Base-by-base conservation (phyloP, 805 yeast species). In the Wickerhamiella azyma region DNA sequence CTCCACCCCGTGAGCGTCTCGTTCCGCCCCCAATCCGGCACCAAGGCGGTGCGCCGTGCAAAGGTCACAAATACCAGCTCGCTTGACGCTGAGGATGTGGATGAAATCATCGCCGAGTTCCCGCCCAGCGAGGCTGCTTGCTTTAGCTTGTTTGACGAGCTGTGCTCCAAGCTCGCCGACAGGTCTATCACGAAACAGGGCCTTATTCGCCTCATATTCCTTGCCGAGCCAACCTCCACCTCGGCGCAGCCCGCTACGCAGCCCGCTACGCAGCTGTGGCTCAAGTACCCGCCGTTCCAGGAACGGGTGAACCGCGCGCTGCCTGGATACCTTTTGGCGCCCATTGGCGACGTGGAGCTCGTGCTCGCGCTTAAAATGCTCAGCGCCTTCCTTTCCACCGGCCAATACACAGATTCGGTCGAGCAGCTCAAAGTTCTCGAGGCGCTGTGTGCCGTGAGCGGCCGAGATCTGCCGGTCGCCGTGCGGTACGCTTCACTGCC, bases 151-250 rank as follows among this genome's bases (percentile, higher is more conserved):
- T 52, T 53, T 29, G 52, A 49, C 17, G 24, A 45, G 6, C 52
- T 56, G 2, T 41, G 53, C 3, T 14, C 43, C 10, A 48, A 46
- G 35, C 47, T 58, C 16, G 50, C 53, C 18, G 36, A 43, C 1
- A 24, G 42, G 21, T 43, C 52, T 5, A 52, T 56, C 26, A 52
- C 48, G 26, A 37, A 54, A 5, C 52, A 53, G 28, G 59, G 55
- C 16, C 50, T 58, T 10, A 37, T 56, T 14, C 52, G 51, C 39
- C 50, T 57, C 41, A 33, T 41, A 3, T 10, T 26, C 2, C 30
- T 46, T 1, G 19, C 32, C 9, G n/a, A n/a, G n/a, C n/a, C n/a
- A n/a, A n/a, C n/a, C n/a, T n/a, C n/a, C n/a, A n/a, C n/a, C n/a
- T n/a, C n/a, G n/a, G n/a, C n/a, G n/a, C n/a, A n/a, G n/a, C n/a